Evolutionary conservation across 2,329 filamentous ascomycete genomes (phyloP), one percentile per base, ranked within the genome.

Genomic region (Xylaria sp.): DNA sequence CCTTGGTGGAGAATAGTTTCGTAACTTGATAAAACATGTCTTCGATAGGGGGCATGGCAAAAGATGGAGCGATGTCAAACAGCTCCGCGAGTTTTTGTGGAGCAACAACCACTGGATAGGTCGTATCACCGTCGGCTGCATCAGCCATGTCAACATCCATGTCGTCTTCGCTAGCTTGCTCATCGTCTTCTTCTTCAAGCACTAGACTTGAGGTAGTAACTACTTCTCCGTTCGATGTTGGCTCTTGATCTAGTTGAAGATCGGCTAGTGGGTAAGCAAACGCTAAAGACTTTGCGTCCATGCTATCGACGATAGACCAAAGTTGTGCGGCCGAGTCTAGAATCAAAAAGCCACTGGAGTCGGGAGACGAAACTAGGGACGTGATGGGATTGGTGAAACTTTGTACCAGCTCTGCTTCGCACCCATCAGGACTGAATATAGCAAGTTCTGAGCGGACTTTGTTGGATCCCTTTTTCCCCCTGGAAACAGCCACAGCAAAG

Each of bases 321-420:
- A 97, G 84, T 75, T 92, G 91, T 16, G 93, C 93, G 0, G 88
- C 85, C n/a, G 91, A 86, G 77, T 97, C 93, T 5, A 97, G 80
- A 10, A 91, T 82, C 47, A 96, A 82, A 78, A 93, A 97, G 4
- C 93, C 93, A 54, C 88, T 89, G 1, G 89, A 87, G 23, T 85
- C 85, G 13, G 86, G 83, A 23, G 88, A 85, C 2, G 92, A 86
- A 1, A 93, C 82, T 1, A 97, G 80, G 13, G 91, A 89, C 25
- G 91, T 88, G 12, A 93, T 87, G 25, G 88, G 81, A 65, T 86
- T 84, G 2, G 87, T 82, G 10, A 87, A 86, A 32, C 82, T 83
- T 69, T 88, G 83, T 74, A 89, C 81, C 48, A 89, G 86, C 40
- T 92, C 79, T 12, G 91, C 86, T 63, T 88, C 82, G 9, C 86